Conservation (phyloP, 768 basidiomycete species). For the Podaxis sp. region DNA sequence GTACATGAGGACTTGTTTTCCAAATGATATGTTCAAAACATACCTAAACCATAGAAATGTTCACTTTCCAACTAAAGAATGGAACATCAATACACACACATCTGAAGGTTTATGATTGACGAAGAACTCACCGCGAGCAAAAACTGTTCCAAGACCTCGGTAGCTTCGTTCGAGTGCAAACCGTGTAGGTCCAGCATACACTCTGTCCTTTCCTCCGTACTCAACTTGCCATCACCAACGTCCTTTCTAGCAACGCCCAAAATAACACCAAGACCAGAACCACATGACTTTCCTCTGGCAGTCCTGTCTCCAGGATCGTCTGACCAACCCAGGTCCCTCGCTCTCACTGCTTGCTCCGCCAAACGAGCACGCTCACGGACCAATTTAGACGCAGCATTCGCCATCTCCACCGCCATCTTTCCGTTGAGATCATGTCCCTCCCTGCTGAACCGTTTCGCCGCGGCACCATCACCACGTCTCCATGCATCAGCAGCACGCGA, state of each 20-base stretch:
- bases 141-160: slow-evolving; percentile 88
- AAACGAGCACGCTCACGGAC: slow-evolving; percentile 79
- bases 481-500: slow-evolving; percentile 96
- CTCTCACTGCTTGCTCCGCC: slow-evolving; percentile 73
- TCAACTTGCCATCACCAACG: slow-evolving; percentile 54
- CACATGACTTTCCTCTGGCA: slow-evolving; percentile 71
- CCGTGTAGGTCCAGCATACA: slow-evolving; percentile 88
- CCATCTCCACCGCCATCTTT: slow-evolving; percentile 87
- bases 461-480: slow-evolving; percentile 92
- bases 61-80: slow-evolving; percentile 74
- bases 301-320: slow-evolving; percentile 83
- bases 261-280: slow-evolving; percentile 81
- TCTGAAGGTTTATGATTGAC: slow-evolving; percentile 1
- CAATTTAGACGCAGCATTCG: slow-evolving; percentile 78
- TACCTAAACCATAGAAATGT: slow-evolving; percentile 84
- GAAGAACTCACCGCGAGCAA: slow-evolving; percentile 70
- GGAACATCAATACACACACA: slow-evolving; percentile 6
- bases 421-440: slow-evolving; percentile 94
- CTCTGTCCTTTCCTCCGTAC: slow-evolving; percentile 89
- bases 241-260: slow-evolving; percentile 79
- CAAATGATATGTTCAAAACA: slow-evolving; percentile 23
- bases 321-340: slow-evolving; percentile 70
- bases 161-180: slow-evolving; percentile 90
- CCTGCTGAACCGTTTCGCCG: slow-evolving; percentile 90
- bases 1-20: slow-evolving; percentile 12